phyloP scores from a whole-genome alignment of 1,284 basidiomycete species.

The Trichosporon sp. region DNA sequence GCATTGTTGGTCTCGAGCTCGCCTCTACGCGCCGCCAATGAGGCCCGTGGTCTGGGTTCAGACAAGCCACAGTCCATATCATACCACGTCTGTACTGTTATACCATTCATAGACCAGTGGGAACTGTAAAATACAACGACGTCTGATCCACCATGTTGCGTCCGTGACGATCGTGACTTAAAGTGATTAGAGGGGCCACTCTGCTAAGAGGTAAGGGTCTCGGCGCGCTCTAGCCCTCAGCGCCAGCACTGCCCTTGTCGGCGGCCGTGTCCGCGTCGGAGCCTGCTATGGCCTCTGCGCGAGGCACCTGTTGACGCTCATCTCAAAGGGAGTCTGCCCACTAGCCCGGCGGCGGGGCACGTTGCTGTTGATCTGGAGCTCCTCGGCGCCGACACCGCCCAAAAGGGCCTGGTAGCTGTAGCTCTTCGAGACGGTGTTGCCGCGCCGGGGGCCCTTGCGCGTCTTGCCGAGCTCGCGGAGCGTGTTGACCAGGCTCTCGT shows the following conservation, averaged over 20 bases:
- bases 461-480: constrained; percentile 24
- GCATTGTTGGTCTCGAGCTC: no score
- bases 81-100: no score
- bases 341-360: neutral
- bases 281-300: constrained; percentile 29
- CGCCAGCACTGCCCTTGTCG: neutral
- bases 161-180: neutral
- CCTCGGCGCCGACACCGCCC: constrained; percentile 4
- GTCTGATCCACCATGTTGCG: neutral
- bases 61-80: no score
- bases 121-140: neutral
- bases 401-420: constrained; percentile 9
- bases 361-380: neutral
- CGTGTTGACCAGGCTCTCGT: constrained; percentile 35
- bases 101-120: neutral
- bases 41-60: no score
- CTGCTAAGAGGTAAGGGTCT: neutral
- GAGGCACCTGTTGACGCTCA: constrained; percentile 35
- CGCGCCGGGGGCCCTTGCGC: neutral
- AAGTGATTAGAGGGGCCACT: neutral
- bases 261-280: neutral
- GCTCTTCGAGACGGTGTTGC: neutral
- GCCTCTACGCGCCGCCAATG: no score
- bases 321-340: constrained; percentile 40
- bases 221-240: no score